These are phyloP conservation scores for Candida xiaguanensis DNA, from an alignment of 805 yeast species.

Conservation along the genomic window DNA sequence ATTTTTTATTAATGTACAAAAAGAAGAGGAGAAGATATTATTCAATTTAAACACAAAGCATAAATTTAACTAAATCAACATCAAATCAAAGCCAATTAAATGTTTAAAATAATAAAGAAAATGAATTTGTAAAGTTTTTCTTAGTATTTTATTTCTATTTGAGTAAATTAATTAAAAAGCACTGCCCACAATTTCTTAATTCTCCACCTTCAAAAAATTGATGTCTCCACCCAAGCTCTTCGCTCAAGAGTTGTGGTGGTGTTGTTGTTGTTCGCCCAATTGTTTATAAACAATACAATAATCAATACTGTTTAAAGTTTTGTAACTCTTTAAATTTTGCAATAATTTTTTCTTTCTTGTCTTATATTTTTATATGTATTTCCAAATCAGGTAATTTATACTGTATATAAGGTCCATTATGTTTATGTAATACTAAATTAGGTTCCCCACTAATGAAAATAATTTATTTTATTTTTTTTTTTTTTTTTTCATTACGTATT, in stretches of 20 bases:
- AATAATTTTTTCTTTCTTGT: no score
- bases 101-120: no score
- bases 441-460: not conserved
- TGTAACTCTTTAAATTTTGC: not conserved
- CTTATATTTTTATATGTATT: not conserved
- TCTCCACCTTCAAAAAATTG: not conserved
- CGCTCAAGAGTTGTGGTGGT: no score
- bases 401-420: conserved; percentile 1
- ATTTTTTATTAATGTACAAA: not conserved
- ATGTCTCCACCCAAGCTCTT: not conserved
- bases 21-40: no score
- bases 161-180: no score
- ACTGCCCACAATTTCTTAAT: not conserved
- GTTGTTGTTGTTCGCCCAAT: not conserved
- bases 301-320: not conserved
- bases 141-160: no score
- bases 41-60: no score
- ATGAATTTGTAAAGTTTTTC: no score
- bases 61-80: no score
- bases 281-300: no score
- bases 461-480: not conserved
- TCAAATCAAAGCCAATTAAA: no score
- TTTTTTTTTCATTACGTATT: not conserved
- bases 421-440: not conserved
- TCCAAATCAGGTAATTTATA: conserved; percentile 6